phyloP scores from a whole-genome alignment of 2,329 filamentous ascomycete species.

The Sporothrix luriei region DNA sequence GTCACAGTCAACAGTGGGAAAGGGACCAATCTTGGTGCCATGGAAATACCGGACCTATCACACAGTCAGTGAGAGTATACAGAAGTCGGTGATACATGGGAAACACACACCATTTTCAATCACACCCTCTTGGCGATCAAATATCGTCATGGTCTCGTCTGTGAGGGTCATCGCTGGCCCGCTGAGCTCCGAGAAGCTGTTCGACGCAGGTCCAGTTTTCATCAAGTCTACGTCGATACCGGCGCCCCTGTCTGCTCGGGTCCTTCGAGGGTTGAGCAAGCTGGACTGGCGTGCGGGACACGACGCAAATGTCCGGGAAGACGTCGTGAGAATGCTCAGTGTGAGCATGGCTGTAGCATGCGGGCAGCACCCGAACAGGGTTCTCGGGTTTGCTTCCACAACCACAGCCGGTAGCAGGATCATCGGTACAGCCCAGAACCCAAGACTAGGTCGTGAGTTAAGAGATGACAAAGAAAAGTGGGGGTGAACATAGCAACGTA shows the following conservation, averaged over 20 bases:
- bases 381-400: not conserved
- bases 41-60: not conserved
- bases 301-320: not conserved
- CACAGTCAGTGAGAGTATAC: not conserved
- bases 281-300: not conserved
- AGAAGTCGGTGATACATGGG: not conserved
- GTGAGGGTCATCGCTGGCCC: not conserved
- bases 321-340: not conserved
- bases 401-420: not conserved
- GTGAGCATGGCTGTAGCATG: not conserved
- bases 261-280: not conserved
- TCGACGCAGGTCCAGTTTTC: not conserved
- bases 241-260: not conserved
- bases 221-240: not conserved
- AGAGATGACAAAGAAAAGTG: not conserved
- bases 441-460: not conserved
- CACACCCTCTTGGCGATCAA: not conserved
- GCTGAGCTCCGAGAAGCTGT: not conserved
- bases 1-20: not conserved
- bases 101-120: not conserved
- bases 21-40: not conserved
- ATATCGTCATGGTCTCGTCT: not conserved
- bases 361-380: not conserved
- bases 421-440: not conserved
- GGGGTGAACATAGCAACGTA: not conserved